A percentile compares a stretch with the other conserved stretches of the same genome.
Evolutionary conservation across 768 basidiomycete genomes (phyloP).

Genomic region (Tremella yokohamensis): DNA sequence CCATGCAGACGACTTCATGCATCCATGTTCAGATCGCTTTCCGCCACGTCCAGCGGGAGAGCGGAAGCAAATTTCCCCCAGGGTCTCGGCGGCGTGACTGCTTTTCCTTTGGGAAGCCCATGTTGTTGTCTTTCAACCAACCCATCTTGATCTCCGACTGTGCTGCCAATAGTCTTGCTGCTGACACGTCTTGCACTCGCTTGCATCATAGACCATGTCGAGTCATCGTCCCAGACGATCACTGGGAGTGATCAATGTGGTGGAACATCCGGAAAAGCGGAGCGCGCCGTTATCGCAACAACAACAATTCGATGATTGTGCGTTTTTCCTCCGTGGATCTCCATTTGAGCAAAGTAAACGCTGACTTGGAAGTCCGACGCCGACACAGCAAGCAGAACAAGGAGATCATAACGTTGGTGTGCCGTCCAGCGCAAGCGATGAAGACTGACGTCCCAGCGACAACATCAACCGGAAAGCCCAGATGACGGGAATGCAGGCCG

Average conservation of each 20-base stretch:
- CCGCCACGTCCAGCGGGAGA: too few relatives aligned
- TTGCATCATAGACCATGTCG: background rate
- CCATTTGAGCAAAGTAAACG: background rate
- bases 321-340: conserved; percentile 9
- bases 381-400: conserved; percentile 20
- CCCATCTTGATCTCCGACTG: too few relatives aligned
- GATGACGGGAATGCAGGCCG: conserved; percentile 14
- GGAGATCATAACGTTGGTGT: conserved; percentile 17
- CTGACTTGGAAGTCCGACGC: conserved; percentile 9
- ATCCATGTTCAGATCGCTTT: too few relatives aligned
- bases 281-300: conserved; percentile 8
- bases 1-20: too few relatives aligned
- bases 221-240: background rate
- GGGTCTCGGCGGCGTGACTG: too few relatives aligned
- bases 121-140: too few relatives aligned
- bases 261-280: background rate
- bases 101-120: too few relatives aligned
- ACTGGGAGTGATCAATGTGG: background rate
- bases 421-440: too few relatives aligned
- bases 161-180: too few relatives aligned
- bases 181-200: too few relatives aligned
- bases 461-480: conserved; percentile 12
- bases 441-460: conserved; percentile 1
- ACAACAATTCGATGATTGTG: conserved; percentile 24
- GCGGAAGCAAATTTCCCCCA: too few relatives aligned